phyloP scores from a whole-genome alignment of 768 basidiomycete genomes.

The Mrakia frigida region DNA sequence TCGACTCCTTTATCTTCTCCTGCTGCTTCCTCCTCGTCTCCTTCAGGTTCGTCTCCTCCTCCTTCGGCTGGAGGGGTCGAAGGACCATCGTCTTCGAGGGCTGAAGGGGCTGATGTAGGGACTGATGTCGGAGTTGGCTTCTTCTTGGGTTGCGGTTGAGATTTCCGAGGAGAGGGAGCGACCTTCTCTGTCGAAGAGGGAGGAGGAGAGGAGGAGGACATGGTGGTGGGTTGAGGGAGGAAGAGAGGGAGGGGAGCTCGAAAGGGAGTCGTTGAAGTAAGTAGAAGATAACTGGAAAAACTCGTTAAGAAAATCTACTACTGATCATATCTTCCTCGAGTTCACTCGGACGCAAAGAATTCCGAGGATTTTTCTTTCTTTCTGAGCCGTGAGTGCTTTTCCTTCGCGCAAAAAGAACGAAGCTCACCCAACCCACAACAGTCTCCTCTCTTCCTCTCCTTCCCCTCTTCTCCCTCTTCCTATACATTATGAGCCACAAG shows the following conservation, averaged over 20 bases:
- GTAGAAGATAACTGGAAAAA: too few relatives aligned
- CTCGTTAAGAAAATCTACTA: too few relatives aligned
- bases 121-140: not conserved
- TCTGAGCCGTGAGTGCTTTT: not conserved
- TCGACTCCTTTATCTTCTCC: conserved; percentile 31
- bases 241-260: too few relatives aligned
- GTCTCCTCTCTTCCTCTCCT: not conserved
- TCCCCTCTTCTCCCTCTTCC: not conserved
- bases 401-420: not conserved
- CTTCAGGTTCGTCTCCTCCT: conserved; percentile 7
- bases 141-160: not conserved
- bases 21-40: conserved; percentile 29
- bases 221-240: not conserved
- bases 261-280: too few relatives aligned
- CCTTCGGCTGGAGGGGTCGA: not conserved
- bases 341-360: too few relatives aligned
- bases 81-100: conserved; percentile 12
- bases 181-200: not conserved
- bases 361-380: too few relatives aligned
- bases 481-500: not conserved
- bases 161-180: not conserved
- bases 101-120: not conserved
- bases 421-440: not conserved
- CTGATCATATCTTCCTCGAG: too few relatives aligned
- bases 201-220: not conserved